A percentile compares a stretch with the other conserved stretches of the same genome.
Conservation (phyloP, 768 basidiomycete species). For the Imleria badia region DNA sequence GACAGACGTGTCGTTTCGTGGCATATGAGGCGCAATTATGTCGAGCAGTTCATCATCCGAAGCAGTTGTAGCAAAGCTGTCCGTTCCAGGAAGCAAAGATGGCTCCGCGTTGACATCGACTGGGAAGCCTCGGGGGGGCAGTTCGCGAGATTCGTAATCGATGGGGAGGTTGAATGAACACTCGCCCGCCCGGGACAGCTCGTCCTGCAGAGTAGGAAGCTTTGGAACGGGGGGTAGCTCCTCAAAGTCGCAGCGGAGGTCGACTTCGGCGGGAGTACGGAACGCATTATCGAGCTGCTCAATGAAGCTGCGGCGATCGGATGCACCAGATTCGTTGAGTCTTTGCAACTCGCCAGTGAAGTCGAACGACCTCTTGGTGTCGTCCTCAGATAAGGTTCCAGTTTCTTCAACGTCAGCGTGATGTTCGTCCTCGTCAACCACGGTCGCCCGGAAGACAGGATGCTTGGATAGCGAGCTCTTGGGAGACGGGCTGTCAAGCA, state of each 20-base stretch:
- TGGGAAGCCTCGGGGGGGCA: constrained; percentile 15
- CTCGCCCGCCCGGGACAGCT: constrained; percentile 24
- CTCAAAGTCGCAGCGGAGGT: constrained; percentile 49
- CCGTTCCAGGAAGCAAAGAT: constrained; percentile 40
- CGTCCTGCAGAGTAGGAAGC: constrained; percentile 39
- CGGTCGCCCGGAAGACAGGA: constrained; percentile 43
- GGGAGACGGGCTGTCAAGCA: constrained; percentile 6
- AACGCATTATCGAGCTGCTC: constrained; percentile 82
- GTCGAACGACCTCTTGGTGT: constrained; percentile 80
- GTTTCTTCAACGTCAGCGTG: constrained; percentile 42
- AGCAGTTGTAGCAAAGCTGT: constrained; percentile 28
- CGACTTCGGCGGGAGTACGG: constrained; percentile 69
- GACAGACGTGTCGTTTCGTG: constrained; percentile 32
- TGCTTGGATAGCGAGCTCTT: constrained; percentile 21
- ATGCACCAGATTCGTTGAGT: constrained; percentile 67
- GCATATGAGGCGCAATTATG: constrained; percentile 11
- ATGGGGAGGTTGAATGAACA: constrained; percentile 19
- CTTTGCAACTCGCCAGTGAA: constrained; percentile 77
- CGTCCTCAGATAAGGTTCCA: constrained; percentile 50
- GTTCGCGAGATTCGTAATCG: constrained; percentile 16
- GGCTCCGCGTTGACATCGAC: constrained; percentile 34
- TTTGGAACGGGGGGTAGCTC: constrained; percentile 55
- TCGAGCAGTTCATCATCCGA: constrained; percentile 35
- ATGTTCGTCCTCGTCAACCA: constrained; percentile 46
- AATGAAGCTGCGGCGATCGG: constrained; percentile 72